phyloP scores from a whole-genome alignment of 305 asterid genomes.

The Coffea humblotiana region DNA sequence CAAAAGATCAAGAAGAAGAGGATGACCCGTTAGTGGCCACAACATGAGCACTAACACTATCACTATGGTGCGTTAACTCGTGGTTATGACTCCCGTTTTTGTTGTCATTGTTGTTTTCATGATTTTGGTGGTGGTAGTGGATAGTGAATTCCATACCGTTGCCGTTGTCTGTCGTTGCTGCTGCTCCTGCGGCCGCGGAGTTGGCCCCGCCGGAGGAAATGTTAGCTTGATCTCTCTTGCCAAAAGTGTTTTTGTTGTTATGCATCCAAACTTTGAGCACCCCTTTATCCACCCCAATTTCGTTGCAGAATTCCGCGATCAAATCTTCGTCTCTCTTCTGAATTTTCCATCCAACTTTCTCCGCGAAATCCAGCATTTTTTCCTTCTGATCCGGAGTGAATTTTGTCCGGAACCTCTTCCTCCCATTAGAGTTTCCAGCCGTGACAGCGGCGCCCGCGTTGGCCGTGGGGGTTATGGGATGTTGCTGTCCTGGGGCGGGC shows the following conservation, averaged over 20 bases:
- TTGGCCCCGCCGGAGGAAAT: constrained; percentile 16
- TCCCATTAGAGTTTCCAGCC: constrained; percentile 35
- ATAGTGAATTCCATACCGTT: constrained; percentile 22
- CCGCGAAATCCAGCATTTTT: constrained; percentile 74
- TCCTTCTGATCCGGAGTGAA: constrained; percentile 71
- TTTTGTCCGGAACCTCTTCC: constrained; percentile 71
- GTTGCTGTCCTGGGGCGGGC: constrained; percentile 38
- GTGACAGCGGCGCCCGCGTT: not conserved
- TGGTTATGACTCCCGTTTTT: constrained; percentile 29
- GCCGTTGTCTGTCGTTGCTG: constrained; percentile 4
- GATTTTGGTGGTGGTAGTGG: constrained; percentile 36
- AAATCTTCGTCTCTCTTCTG: constrained; percentile 71
- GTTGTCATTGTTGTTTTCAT: constrained; percentile 23
- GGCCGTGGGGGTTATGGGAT: constrained; percentile 26
- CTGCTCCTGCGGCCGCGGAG: not conserved
- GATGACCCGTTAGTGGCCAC: constrained; percentile 63
- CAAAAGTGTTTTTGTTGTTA: constrained; percentile 69
- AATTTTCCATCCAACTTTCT: constrained; percentile 75
- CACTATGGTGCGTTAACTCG: constrained; percentile 31
- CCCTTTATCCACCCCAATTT: constrained; percentile 61
- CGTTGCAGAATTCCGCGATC: constrained; percentile 50
- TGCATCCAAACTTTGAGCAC: constrained; percentile 98
- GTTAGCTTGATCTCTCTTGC: constrained; percentile 40
- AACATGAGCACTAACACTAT: constrained; percentile 25
- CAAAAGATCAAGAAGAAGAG: constrained; percentile 55